Evolutionary conservation across 2,329 filamentous ascomycete species (phyloP).

Genomic region (Xylariomycetidae sp.): DNA sequence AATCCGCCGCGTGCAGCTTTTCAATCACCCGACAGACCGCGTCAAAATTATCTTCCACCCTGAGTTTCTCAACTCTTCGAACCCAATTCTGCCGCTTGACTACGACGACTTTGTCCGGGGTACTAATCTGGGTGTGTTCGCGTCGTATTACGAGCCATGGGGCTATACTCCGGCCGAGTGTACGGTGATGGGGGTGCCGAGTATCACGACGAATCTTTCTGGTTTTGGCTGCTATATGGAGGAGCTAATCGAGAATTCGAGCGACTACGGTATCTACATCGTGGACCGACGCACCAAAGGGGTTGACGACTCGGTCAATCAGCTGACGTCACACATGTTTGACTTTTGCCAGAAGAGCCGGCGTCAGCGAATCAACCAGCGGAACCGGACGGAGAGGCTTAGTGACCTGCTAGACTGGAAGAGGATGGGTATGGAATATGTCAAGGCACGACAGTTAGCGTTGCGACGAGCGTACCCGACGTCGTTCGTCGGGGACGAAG

Average conservation of each 20-base stretch:
- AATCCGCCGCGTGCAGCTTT: constrained; percentile 90
- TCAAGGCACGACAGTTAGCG: constrained; percentile 92
- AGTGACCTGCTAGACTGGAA: constrained; percentile 98
- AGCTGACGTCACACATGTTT: constrained; percentile 87
- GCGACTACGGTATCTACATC: constrained; percentile 98
- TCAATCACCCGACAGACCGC: constrained; percentile 91
- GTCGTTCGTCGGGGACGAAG: constrained; percentile 76
- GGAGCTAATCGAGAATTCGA: constrained; percentile 95
- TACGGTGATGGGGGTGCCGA: constrained; percentile 97
- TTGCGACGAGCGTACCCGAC: constrained; percentile 85
- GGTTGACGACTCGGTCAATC: constrained; percentile 95
- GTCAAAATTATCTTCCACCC: constrained; percentile 99
- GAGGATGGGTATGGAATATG: constrained; percentile 98
- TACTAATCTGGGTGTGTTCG: constrained; percentile 91
- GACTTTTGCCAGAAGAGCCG: constrained; percentile 92
- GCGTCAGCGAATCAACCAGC: constrained; percentile 96
- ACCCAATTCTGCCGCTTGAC: constrained; percentile 90
- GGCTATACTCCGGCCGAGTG: constrained; percentile 98
- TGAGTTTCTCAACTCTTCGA: constrained; percentile 93
- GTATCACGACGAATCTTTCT: constrained; percentile 95
- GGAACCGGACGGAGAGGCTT: constrained; percentile 90
- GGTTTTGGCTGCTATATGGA: constrained; percentile 99
- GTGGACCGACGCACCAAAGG: constrained; percentile 94
- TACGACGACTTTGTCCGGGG: constrained; percentile 98
- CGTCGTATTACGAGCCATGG: constrained; percentile 99